phyloP scores from a whole-genome alignment of 1,139 yeast genomes.

The Yamadazyma sp. region DNA sequence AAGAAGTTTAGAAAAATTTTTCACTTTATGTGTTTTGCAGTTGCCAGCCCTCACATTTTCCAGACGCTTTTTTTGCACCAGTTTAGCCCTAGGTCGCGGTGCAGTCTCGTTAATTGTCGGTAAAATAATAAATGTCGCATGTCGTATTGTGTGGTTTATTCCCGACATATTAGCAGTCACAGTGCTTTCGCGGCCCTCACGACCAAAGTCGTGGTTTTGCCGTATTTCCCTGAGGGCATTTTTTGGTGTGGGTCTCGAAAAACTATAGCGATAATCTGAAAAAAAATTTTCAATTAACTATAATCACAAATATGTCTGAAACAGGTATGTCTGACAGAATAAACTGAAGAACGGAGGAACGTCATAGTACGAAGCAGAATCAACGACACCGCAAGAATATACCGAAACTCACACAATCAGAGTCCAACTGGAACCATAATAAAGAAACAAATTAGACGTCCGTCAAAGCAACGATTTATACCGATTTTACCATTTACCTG shows the following conservation, averaged over 20 bases:
- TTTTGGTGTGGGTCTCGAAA: neutral
- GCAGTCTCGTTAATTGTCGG: neutral
- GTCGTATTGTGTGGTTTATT: neutral
- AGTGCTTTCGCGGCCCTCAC: too few species aligned
- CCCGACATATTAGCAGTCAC: slow-evolving; percentile 6
- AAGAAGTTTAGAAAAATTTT: slow-evolving; percentile 9
- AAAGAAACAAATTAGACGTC: too few species aligned
- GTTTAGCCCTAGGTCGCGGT: neutral
- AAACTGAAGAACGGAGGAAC: neutral
- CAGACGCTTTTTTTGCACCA: too few species aligned
- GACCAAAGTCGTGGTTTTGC: neutral
- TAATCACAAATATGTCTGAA: slow-evolving; percentile 42
- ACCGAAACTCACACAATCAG: too few species aligned
- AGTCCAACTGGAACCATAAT: too few species aligned
- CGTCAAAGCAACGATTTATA: too few species aligned
- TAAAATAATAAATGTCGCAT: neutral
- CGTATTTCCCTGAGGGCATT: neutral
- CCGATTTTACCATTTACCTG: too few species aligned
- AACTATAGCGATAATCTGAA: neutral
- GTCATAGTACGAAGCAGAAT: too few species aligned
- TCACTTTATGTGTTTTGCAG: neutral
- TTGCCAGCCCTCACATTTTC: too few species aligned
- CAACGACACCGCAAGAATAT: too few species aligned
- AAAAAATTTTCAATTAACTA: slow-evolving; percentile 3
- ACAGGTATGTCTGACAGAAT: slow-evolving; percentile 38